Evolutionary conservation across 2,329 filamentous ascomycete genomes (phyloP).

Genomic region (Acephala macrosclerotiorum): DNA sequence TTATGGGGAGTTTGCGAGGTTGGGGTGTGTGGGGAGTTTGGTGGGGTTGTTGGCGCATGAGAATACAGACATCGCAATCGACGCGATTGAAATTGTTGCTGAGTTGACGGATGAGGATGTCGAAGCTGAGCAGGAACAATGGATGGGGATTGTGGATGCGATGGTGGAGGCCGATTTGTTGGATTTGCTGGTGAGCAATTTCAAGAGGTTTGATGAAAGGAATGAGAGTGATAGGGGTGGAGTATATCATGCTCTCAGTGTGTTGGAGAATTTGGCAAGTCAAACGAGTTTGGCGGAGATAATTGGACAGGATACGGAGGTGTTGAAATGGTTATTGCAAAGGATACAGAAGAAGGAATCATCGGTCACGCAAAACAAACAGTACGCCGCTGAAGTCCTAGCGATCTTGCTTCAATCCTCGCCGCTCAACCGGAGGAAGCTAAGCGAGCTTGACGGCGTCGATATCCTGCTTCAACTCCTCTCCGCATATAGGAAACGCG

Average conservation of each 20-base stretch:
- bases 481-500: constrained; percentile 82
- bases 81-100: constrained; percentile 84
- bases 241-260: constrained; percentile 83
- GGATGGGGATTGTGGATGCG: constrained; percentile 76
- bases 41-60: constrained; percentile 89
- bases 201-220: constrained; percentile 80
- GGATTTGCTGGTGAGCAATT: constrained; percentile 77
- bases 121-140: constrained; percentile 79
- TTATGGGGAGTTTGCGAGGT: constrained; percentile 79
- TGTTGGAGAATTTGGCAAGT: constrained; percentile 87
- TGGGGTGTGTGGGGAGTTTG: constrained; percentile 76
- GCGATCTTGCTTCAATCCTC: constrained; percentile 87
- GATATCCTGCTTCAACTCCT: constrained; percentile 84
- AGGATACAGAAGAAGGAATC: constrained; percentile 75
- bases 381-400: constrained; percentile 91
- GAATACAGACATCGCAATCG: constrained; percentile 96
- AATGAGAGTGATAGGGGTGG: constrained; percentile 79
- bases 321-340: constrained; percentile 80
- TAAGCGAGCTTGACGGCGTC: constrained; percentile 73
- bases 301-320: constrained; percentile 71
- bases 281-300: constrained; percentile 71
- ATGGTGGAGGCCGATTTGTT: constrained; percentile 74
- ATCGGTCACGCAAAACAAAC: constrained; percentile 85
- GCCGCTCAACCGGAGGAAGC: constrained; percentile 64
- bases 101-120: constrained; percentile 96